Conservation (phyloP, 306 rosid species). For the Cucumis melo region DNA sequence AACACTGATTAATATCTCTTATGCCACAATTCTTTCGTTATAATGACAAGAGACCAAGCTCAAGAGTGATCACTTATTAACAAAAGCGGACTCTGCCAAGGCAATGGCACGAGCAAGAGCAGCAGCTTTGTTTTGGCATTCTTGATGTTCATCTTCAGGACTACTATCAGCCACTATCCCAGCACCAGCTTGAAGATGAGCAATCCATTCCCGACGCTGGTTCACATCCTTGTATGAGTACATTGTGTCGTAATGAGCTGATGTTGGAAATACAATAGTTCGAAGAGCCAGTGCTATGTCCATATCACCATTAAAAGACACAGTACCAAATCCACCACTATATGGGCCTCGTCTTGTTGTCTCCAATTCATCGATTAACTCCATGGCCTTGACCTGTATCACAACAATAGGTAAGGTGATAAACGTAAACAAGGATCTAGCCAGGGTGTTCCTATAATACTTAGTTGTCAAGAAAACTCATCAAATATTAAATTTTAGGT, state of each 20-base stretch:
- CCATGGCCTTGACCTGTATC: slow-evolving; percentile 77
- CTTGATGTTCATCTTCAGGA: slow-evolving; percentile 60
- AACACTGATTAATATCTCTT: background rate
- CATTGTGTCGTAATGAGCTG: slow-evolving; percentile 50
- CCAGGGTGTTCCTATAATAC: background rate
- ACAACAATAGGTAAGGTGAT: background rate
- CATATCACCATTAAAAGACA: slow-evolving; percentile 55
- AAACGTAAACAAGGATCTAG: background rate
- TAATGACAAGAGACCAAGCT: background rate
- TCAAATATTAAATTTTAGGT: background rate
- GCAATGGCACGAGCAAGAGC: slow-evolving; percentile 77
- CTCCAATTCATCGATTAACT: slow-evolving; percentile 62
- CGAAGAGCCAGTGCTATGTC: slow-evolving; percentile 73
- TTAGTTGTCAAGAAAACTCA: background rate
- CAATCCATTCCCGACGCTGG: slow-evolving; percentile 58
- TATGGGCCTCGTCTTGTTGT: slow-evolving; percentile 61
- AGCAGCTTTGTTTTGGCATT: slow-evolving; percentile 90
- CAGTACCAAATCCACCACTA: slow-evolving; percentile 65
- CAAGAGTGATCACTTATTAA: slow-evolving; percentile 14
- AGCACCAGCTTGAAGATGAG: slow-evolving; percentile 79
- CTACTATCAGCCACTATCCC: slow-evolving; percentile 78
- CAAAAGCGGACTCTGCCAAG: slow-evolving; percentile 65
- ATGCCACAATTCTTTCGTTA: background rate
- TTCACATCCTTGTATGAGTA: slow-evolving; percentile 41
- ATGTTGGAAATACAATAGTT: slow-evolving; percentile 59